A percentile compares a stretch with the other conserved stretches of the same genome.
These are phyloP conservation scores for Huntiella omanensis DNA, from an alignment of 2,329 filamentous ascomycete genomes.

Conservation along the genomic window DNA sequence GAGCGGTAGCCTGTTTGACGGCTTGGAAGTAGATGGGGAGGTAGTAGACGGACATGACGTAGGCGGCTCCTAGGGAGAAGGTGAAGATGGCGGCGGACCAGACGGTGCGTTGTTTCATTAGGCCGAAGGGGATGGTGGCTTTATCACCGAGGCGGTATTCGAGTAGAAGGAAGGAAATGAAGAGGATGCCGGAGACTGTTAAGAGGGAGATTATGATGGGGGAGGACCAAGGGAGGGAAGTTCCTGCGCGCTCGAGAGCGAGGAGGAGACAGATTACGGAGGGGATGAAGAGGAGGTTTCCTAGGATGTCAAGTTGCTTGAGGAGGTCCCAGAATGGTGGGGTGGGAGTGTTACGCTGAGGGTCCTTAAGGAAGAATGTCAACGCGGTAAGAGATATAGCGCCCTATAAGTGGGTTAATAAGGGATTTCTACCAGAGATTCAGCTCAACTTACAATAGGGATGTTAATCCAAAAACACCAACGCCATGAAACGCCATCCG, in stretches of 20 bases:
- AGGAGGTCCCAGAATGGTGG: constrained; percentile 14
- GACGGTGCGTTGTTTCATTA: constrained; percentile 23
- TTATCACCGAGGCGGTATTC: constrained; percentile 22
- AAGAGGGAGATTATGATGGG: constrained; percentile 15
- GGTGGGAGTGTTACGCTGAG: constrained; percentile 10
- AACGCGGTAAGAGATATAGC: constrained; percentile 6
- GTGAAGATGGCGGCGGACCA: constrained; percentile 19
- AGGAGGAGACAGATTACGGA: constrained; percentile 21
- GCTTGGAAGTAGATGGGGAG: constrained; percentile 22
- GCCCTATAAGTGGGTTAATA: constrained; percentile 1
- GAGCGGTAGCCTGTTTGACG: constrained; percentile 20
- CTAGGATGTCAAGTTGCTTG: constrained; percentile 16
- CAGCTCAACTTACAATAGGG: constrained; percentile 15
- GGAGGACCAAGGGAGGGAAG: constrained; percentile 14
- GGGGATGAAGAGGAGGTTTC: constrained; percentile 12
- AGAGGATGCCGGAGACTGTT: constrained; percentile 17
- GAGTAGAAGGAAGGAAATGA: constrained; percentile 20
- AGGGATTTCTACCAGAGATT: background rate
- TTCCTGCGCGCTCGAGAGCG: constrained; percentile 23
- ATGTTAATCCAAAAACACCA: constrained; percentile 20
- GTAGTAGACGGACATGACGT: constrained; percentile 16
- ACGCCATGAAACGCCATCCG: constrained; percentile 16
- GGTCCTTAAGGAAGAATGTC: constrained; percentile 2
- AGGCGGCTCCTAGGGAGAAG: constrained; percentile 22
- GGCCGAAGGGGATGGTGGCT: constrained; percentile 25